phyloP scores from a whole-genome alignment of 106 monocot genomes.

The Amphibolis antarctica region DNA sequence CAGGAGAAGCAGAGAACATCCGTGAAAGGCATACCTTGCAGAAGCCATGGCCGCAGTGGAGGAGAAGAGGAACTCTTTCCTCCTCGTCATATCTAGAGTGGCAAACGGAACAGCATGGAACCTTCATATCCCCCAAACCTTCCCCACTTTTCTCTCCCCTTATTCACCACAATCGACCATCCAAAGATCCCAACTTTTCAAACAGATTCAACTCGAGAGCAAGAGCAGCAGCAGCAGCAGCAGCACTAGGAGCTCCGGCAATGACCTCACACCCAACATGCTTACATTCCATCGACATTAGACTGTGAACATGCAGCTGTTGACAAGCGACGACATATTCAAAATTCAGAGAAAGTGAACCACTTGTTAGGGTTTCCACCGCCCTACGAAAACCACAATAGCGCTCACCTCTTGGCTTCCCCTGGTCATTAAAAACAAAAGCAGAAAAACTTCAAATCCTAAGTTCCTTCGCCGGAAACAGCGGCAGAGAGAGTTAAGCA shows the following conservation, averaged over 20 bases:
- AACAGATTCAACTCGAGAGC: neutral
- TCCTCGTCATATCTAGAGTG: conserved; percentile 81
- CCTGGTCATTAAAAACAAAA: too few species aligned
- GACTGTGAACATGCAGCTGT: neutral
- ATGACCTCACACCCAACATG: neutral
- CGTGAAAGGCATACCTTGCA: conserved; percentile 72
- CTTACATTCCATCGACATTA: neutral
- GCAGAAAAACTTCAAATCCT: too few species aligned
- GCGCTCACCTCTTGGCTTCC: too few species aligned
- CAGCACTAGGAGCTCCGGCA: neutral
- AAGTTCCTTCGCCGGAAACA: neutral
- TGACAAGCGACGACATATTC: neutral
- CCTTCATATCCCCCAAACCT: conserved; percentile 39
- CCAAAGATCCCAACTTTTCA: neutral
- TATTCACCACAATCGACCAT: neutral
- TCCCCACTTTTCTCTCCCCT: neutral
- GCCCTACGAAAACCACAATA: too few species aligned
- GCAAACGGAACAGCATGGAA: conserved; percentile 93
- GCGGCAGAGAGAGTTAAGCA: neutral
- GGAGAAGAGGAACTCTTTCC: conserved; percentile 68
- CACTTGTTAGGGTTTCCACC: too few species aligned
- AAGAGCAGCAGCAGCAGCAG: too few species aligned
- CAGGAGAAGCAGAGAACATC: conserved; percentile 64
- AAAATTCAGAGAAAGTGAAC: neutral
- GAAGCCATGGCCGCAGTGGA: conserved; percentile 95